Evolutionary conservation across 2,329 filamentous ascomycete genomes (phyloP).

Genomic region (Cercospora zeae-maydis): DNA sequence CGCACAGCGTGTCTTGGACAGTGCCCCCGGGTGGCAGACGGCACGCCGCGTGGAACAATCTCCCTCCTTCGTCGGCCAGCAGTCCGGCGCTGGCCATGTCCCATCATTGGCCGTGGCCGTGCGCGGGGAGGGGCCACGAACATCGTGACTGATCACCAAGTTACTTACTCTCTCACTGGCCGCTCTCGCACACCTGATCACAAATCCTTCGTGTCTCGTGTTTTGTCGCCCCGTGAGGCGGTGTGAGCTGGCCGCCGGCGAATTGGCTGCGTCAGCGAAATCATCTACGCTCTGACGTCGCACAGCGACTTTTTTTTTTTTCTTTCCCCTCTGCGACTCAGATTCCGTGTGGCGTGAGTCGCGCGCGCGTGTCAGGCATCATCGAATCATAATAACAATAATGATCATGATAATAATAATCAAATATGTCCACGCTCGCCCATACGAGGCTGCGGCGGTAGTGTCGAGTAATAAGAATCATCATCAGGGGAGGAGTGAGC

Average conservation of each 20-base stretch:
- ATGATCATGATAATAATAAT: too few species aligned
- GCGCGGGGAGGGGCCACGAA: slow-evolving; percentile 3
- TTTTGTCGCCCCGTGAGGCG: slow-evolving; percentile 7
- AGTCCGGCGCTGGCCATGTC: neutral
- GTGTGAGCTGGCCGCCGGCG: slow-evolving; percentile 13
- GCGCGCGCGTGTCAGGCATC: neutral
- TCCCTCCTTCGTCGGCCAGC: slow-evolving; percentile 2
- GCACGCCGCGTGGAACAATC: neutral
- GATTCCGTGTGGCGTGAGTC: slow-evolving; percentile 1
- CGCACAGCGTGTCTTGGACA: neutral
- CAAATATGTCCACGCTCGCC: neutral
- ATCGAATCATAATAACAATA: too few species aligned
- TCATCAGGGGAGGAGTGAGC: neutral
- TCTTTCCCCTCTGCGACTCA: neutral
- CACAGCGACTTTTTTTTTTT: neutral
- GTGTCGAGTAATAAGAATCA: neutral
- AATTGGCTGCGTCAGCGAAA: slow-evolving; percentile 1
- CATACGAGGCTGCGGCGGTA: neutral
- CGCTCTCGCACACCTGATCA: slow-evolving; percentile 13
- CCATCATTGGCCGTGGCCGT: neutral
- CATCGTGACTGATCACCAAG: slow-evolving; percentile 13
- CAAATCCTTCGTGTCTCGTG: slow-evolving; percentile 5
- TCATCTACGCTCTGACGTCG: slow-evolving; percentile 11
- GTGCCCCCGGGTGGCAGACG: neutral
- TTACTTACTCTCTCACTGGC: neutral